phyloP scores from a whole-genome alignment of 495 filamentous ascomycete species.

The Penicillium bovifimosum region DNA sequence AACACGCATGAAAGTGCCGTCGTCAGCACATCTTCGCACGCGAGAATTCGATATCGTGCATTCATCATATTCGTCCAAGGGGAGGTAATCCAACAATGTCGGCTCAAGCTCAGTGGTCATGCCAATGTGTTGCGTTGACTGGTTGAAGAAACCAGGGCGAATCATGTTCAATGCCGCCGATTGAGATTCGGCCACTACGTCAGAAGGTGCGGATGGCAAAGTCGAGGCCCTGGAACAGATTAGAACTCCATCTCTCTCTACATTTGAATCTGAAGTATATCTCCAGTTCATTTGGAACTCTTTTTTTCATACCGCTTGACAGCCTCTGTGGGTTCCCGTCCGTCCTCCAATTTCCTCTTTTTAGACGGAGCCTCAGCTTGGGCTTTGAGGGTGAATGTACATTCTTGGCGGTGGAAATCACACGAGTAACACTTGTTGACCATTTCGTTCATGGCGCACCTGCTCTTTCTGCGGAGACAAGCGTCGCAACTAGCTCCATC shows the following conservation, averaged over 20 bases:
- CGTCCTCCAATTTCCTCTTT: constrained; percentile 61
- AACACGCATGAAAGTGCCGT: constrained; percentile 76
- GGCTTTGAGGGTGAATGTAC: constrained; percentile 41
- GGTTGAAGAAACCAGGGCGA: constrained; percentile 38
- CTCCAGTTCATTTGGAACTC: neutral
- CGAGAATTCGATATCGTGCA: constrained; percentile 35
- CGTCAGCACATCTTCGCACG: constrained; percentile 71
- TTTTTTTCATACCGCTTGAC: constrained; percentile 48
- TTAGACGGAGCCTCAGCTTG: constrained; percentile 56
- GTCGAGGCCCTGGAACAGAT: constrained; percentile 22
- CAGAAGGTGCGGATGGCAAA: constrained; percentile 9
- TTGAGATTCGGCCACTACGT: constrained; percentile 26
- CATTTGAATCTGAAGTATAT: neutral
- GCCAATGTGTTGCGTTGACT: constrained; percentile 47
- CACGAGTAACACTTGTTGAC: constrained; percentile 51
- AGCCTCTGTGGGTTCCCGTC: constrained; percentile 27
- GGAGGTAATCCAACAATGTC: constrained; percentile 42
- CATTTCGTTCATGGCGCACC: constrained; percentile 77
- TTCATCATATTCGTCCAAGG: constrained; percentile 40
- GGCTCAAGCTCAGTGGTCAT: constrained; percentile 51
- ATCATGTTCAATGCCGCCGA: constrained; percentile 26
- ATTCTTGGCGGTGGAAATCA: constrained; percentile 50
- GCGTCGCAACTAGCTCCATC: constrained; percentile 64
- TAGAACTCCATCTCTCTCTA: neutral
- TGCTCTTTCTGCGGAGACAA: constrained; percentile 77